phyloP scores from a whole-genome alignment of 1,139 yeast genomes.

The Suzukiozyma palmioleophila region DNA sequence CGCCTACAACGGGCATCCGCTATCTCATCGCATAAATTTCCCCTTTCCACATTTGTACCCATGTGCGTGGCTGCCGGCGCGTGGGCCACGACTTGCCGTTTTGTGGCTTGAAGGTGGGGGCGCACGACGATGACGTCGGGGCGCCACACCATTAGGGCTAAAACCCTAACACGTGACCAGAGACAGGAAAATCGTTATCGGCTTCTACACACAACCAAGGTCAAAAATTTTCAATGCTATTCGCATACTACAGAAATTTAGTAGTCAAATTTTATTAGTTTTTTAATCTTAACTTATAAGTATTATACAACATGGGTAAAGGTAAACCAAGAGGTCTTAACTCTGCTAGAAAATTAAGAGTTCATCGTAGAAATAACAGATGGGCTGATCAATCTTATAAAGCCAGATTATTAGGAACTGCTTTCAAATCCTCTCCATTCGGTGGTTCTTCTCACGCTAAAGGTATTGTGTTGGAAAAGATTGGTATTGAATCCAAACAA shows the following conservation, averaged over 20 bases:
- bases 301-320: constrained; percentile 61
- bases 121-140: too few relatives aligned
- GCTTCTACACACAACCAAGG: too few relatives aligned
- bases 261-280: constrained; percentile 3
- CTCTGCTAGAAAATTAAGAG: constrained; percentile 99
- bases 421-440: constrained; percentile 99
- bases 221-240: too few relatives aligned
- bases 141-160: too few relatives aligned
- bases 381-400: constrained; percentile 99
- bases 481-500: constrained; percentile 99
- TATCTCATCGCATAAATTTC: too few relatives aligned
- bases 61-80: too few relatives aligned
- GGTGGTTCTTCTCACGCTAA: constrained; percentile 99
- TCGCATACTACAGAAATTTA: not conserved
- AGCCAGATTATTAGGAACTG: constrained; percentile 98
- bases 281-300: not conserved
- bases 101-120: too few relatives aligned
- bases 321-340: constrained; percentile 98
- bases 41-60: too few relatives aligned
- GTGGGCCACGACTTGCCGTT: too few relatives aligned
- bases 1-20: too few relatives aligned
- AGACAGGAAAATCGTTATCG: too few relatives aligned
- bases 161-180: too few relatives aligned
- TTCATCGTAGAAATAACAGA: constrained; percentile 99
- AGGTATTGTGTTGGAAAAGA: constrained; percentile 99